Conservation (phyloP, 768 basidiomycete genomes). For the Tricholoma hemisulphureum region DNA sequence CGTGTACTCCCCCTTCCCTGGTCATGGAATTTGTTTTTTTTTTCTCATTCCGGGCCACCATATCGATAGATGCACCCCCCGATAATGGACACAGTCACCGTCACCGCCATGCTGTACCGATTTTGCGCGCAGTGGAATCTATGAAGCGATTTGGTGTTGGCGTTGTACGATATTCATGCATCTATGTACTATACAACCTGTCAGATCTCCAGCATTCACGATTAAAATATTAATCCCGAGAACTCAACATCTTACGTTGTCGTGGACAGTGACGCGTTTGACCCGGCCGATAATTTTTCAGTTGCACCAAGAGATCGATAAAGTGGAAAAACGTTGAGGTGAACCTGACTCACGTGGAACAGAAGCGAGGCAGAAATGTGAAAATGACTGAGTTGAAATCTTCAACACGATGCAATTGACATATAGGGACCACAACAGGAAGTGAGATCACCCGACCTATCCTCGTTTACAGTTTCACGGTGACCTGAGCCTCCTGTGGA, state of each 20-base stretch:
- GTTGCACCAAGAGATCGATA: slow-evolving; percentile 12
- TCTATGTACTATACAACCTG: slow-evolving; percentile 15
- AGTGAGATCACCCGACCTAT: slow-evolving; percentile 38
- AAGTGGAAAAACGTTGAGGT: slow-evolving; percentile 26
- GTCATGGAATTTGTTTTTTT: slow-evolving; percentile 9
- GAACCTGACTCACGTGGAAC: slow-evolving; percentile 33
- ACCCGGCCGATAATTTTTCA: slow-evolving; percentile 5
- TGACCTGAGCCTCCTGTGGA: slow-evolving; percentile 42
- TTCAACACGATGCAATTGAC: slow-evolving; percentile 40
- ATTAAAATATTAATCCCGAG: background rate
- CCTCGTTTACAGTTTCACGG: slow-evolving; percentile 57
- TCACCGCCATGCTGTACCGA: slow-evolving; percentile 84
- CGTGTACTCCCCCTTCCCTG: slow-evolving; percentile 26
- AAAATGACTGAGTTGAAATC: slow-evolving; percentile 30
- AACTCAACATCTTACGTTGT: background rate
- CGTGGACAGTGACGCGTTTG: slow-evolving; percentile 2
- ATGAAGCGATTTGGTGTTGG: slow-evolving; percentile 21
- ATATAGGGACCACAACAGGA: slow-evolving; percentile 32
- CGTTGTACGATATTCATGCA: background rate
- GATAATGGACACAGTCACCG: slow-evolving; percentile 85
- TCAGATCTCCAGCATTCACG: background rate
- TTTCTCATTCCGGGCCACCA: slow-evolving; percentile 9
- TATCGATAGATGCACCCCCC: slow-evolving; percentile 78
- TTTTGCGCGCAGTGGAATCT: slow-evolving; percentile 61
- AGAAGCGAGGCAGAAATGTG: slow-evolving; percentile 31